phyloP scores from a whole-genome alignment of 2,329 filamentous ascomycete genomes.

The Elsinoe fawcettii region DNA sequence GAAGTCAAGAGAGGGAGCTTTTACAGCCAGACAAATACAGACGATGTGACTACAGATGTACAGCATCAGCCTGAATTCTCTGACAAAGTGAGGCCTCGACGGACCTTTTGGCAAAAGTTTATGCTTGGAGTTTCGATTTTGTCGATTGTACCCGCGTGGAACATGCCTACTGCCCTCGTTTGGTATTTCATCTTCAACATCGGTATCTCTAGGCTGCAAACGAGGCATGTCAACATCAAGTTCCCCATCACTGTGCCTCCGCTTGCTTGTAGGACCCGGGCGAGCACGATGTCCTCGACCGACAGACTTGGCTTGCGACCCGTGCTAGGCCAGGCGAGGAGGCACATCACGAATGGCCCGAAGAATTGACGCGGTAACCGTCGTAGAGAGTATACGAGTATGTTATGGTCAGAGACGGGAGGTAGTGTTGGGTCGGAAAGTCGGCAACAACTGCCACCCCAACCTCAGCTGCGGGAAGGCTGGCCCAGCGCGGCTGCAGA shows the following conservation, averaged over 20 bases:
- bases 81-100: neutral
- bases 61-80: too few species aligned
- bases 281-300: constrained; percentile 6
- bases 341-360: neutral
- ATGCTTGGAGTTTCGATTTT: constrained; percentile 7
- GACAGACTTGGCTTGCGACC: neutral
- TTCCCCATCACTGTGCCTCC: constrained; percentile 4
- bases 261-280: constrained; percentile 2
- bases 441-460: too few species aligned
- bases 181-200: constrained; percentile 16
- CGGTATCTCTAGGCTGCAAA: constrained; percentile 8
- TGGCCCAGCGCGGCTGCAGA: too few species aligned
- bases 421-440: too few species aligned
- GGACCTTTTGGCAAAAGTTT: constrained; percentile 8
- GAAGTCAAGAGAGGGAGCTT: constrained; percentile 6
- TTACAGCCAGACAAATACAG: neutral
- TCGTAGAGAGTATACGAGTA: too few species aligned
- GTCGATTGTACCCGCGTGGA: constrained; percentile 11
- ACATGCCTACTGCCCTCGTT: constrained; percentile 11
- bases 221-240: neutral
- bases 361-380: too few species aligned
- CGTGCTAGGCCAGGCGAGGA: neutral
- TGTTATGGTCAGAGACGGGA: too few species aligned
- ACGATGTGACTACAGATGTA: neutral
- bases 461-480: too few species aligned